These are phyloP conservation scores for Trichoderma lentiforme DNA, from an alignment of 2,329 filamentous ascomycete species.

Conservation along the genomic window DNA sequence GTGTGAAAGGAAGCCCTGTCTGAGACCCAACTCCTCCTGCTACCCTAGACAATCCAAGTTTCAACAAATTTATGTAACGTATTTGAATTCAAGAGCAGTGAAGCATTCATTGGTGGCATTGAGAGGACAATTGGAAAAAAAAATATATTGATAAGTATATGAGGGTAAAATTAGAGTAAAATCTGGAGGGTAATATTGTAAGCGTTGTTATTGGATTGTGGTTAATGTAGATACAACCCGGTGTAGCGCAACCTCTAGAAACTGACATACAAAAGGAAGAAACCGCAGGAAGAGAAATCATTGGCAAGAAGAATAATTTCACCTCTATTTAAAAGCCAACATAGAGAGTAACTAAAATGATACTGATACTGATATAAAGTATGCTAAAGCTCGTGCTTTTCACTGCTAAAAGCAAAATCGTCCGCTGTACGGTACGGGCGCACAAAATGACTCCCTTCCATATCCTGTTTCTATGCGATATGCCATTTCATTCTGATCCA, in stretches of 20 bases:
- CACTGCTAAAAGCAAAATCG: not conserved
- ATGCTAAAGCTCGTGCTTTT: not conserved
- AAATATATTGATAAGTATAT: not conserved
- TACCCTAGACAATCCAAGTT: not conserved
- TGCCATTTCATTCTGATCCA: constrained; percentile 7
- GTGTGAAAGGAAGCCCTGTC: not conserved
- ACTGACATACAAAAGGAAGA: not conserved
- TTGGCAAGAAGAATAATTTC: not conserved
- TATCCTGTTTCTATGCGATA: constrained; percentile 1
- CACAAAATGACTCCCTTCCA: not conserved
- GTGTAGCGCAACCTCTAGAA: not conserved
- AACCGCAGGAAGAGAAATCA: not conserved
- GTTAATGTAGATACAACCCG: not conserved
- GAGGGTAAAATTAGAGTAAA: no score
- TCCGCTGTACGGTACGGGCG: not conserved
- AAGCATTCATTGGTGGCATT: accelerated
- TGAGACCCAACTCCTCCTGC: not conserved
- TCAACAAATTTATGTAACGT: no score
- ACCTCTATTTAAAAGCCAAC: not conserved
- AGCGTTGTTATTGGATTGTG: not conserved
- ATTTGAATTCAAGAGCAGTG: not conserved
- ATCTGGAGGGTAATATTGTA: no score
- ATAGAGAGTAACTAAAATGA: not conserved
- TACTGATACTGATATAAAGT: not conserved
- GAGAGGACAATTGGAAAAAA: not conserved